phyloP scores from a whole-genome alignment of 2,329 filamentous ascomycete genomes.

The Colletotrichum siamense region DNA sequence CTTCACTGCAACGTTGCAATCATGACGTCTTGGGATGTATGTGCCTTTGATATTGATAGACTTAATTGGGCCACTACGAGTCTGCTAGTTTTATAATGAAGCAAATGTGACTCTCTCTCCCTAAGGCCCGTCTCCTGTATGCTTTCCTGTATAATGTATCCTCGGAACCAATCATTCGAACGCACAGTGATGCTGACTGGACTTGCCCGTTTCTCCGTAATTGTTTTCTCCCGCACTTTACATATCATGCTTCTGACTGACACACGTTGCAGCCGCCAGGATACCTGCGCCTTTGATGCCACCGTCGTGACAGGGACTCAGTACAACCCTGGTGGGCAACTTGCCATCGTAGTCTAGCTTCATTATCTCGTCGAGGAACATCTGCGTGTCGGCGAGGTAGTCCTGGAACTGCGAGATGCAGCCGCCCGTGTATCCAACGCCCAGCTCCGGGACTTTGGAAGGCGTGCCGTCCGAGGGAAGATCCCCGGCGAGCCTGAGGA shows the following conservation, averaged over 20 bases:
- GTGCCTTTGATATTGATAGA: neutral
- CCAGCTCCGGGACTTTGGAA: conserved; percentile 55
- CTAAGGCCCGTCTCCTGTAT: neutral
- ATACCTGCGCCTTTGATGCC: conserved; percentile 68
- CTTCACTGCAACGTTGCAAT: neutral
- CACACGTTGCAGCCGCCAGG: conserved; percentile 53
- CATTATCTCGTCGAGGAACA: conserved; percentile 66
- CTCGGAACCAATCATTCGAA: neutral
- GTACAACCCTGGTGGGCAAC: conserved; percentile 46
- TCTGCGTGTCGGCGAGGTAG: conserved; percentile 73
- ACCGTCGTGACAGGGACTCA: conserved; percentile 65
- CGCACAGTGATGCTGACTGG: neutral
- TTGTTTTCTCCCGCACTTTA: neutral
- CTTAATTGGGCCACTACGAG: neutral
- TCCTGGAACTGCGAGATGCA: conserved; percentile 82
- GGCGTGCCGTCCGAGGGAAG: conserved; percentile 43
- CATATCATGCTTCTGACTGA: conserved; percentile 26
- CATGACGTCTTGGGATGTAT: neutral
- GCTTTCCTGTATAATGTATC: neutral
- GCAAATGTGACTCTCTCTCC: neutral
- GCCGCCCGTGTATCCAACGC: conserved; percentile 81
- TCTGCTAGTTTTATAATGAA: neutral
- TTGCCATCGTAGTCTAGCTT: conserved; percentile 38
- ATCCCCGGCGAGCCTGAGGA: conserved; percentile 73
- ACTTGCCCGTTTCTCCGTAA: neutral